A percentile compares a stretch with the other conserved stretches of the same genome.
These are phyloP conservation scores for Quercus gilva DNA, from an alignment of 306 rosid species.

Conservation along the genomic window DNA sequence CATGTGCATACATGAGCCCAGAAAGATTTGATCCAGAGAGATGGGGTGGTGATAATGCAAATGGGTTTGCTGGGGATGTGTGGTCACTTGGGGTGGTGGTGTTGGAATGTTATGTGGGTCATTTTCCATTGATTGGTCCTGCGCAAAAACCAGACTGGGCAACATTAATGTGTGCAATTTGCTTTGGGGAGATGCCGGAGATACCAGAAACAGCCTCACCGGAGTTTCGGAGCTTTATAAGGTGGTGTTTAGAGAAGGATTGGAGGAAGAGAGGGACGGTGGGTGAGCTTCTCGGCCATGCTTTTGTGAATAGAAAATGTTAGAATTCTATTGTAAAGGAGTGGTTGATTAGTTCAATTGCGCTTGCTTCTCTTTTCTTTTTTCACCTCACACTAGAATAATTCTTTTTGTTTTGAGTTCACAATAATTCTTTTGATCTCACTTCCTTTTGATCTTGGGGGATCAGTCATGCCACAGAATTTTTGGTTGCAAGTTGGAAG, in stretches of 20 bases:
- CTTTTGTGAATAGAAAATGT: conserved; percentile 33
- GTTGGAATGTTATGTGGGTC: conserved; percentile 51
- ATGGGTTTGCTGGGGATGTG: conserved; percentile 59
- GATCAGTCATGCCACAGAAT: background rate
- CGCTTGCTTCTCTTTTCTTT: background rate
- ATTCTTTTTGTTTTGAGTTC: background rate
- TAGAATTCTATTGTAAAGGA: conserved; percentile 6
- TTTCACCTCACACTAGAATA: background rate
- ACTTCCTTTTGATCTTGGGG: background rate
- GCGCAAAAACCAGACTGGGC: conserved; percentile 60
- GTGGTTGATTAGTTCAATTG: conserved; percentile 11
- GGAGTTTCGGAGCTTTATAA: conserved; percentile 45
- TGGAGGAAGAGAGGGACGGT: conserved; percentile 70
- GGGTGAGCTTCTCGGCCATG: conserved; percentile 53
- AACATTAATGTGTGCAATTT: conserved; percentile 57
- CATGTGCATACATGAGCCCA: conserved; percentile 74
- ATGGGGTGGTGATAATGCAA: conserved; percentile 41
- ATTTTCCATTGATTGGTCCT: conserved; percentile 45
- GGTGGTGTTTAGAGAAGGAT: conserved; percentile 65
- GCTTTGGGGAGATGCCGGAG: conserved; percentile 50
- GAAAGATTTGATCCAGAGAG: conserved; percentile 64
- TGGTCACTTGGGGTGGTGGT: conserved; percentile 66
- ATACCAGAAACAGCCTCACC: conserved; percentile 47
- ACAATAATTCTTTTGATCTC: background rate
- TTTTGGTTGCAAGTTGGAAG: background rate